Percentiles rank a stretch among this genome's conserved stretches.
Conservation (phyloP, 352 stramenopile genomes). For the Thalassiosira mediterranea region DNA sequence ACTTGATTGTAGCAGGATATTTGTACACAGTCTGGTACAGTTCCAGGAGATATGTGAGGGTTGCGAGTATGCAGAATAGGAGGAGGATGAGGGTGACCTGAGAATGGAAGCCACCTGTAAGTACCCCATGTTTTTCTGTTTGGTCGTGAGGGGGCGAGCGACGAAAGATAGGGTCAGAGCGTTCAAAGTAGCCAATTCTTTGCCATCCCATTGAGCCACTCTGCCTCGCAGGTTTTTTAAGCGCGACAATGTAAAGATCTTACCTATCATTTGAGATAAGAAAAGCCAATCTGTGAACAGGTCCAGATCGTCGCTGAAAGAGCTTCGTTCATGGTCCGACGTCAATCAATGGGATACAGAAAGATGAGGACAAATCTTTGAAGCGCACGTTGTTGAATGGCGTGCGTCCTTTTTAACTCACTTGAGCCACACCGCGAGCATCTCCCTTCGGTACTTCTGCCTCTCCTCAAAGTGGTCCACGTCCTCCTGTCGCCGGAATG, state of each 20-base stretch:
- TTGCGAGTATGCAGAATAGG: conserved; percentile 9
- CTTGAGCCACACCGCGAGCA: conserved; percentile 20
- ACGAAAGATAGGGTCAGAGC: background rate
- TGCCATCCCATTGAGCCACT: too few relatives aligned
- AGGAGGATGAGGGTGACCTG: conserved; percentile 10
- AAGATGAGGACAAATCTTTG: background rate
- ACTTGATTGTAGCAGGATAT: conserved; percentile 17
- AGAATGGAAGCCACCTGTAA: conserved; percentile 8
- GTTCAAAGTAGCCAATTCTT: too few relatives aligned
- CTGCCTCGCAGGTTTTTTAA: background rate
- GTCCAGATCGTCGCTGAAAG: conserved; percentile 25
- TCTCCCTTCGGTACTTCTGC: conserved; percentile 19
- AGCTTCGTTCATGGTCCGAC: background rate
- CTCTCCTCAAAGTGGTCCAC: conserved; percentile 12
- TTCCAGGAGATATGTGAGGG: conserved; percentile 19
- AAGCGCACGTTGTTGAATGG: background rate
- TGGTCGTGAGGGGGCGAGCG: background rate
- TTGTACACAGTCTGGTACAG: conserved; percentile 27
- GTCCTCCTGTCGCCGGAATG: conserved; percentile 2
- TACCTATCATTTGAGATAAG: conserved; percentile 13
- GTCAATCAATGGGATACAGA: background rate
- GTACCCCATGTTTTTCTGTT: conserved; percentile 5
- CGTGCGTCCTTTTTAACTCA: too few relatives aligned
- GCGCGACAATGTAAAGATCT: background rate
- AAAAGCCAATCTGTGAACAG: conserved; percentile 34